Evolutionary conservation across 768 basidiomycete species (phyloP), one percentile per base, ranked within the genome.

Genomic region (Mycena olivaceomarginata): DNA sequence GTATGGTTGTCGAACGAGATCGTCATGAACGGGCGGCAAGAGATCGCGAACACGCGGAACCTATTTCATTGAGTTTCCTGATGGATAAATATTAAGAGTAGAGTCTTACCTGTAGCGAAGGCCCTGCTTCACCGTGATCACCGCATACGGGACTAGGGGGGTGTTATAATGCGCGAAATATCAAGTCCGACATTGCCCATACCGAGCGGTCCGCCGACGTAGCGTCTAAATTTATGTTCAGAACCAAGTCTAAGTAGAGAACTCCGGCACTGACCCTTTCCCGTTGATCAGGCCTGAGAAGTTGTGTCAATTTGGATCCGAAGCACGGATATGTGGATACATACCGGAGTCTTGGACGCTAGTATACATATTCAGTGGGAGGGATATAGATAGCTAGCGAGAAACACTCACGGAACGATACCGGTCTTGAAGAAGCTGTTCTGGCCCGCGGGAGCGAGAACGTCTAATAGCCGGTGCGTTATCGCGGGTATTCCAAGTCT

Each of bases 41-140:
- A 86, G 37, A 86, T 85, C 46, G 84, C 82, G 76, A 92, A 81
- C 20, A 92, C 46, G 16, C 91, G 91, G 81, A 92, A 88, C 46
- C 78, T 90, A 86, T 51, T n/a, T 43, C 43, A 12, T 86, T 39
- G 18, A 11, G 85, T 84, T 76, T 87, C 84, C 37, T 85, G 85
- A 66, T 85, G 51, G 16, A 45, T 10, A 9, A 53, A 53, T 5
- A n/a, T 53, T 15, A 7, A 31, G 2, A 51, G 43, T 63, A 1
- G 5, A 20, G 16, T 40, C 75, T 13, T 84, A 51, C 88, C 91
- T 86, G 80, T 91, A 92, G n/a, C 91, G 83, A 69, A 83, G 80
- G 10, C 87, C 88, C 0, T 76, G 70, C 39, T 81, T 71, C 41
- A 92, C 89, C 51, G 86, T 85, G 79, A 92, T 83, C 5, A 91